These are phyloP conservation scores for Pleurotus tuoliensis DNA, from an alignment of 768 basidiomycete genomes.

Conservation along the genomic window DNA sequence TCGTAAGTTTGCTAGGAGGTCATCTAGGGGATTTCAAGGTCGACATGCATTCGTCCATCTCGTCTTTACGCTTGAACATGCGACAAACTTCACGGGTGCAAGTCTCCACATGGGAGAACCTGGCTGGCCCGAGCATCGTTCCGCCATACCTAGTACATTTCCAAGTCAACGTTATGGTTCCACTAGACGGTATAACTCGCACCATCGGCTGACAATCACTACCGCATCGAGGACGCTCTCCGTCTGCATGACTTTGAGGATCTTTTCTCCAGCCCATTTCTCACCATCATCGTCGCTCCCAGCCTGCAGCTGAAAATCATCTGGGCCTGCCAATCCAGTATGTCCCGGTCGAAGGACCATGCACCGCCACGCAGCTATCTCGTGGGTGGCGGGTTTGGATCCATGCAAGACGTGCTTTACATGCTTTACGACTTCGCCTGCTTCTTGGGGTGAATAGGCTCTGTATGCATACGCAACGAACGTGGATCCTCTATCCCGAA, in stretches of 20 bases:
- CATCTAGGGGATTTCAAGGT: constrained; percentile 59
- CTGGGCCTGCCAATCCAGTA: constrained; percentile 64
- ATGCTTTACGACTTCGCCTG: constrained; percentile 44
- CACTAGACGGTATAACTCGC: constrained; percentile 15
- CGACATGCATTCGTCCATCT: constrained; percentile 57
- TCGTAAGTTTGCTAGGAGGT: constrained; percentile 54
- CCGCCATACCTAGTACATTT: constrained; percentile 64
- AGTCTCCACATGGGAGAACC: constrained; percentile 76
- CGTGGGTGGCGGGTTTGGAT: constrained; percentile 58
- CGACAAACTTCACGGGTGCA: constrained; percentile 74
- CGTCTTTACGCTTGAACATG: constrained; percentile 61
- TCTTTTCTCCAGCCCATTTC: constrained; percentile 59
- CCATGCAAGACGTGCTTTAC: constrained; percentile 56
- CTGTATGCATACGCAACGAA: constrained; percentile 65
- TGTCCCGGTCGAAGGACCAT: constrained; percentile 66
- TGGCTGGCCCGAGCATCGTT: constrained; percentile 68
- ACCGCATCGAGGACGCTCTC: constrained; percentile 73
- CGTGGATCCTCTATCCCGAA: constrained; percentile 69
- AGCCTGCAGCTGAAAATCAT: constrained; percentile 67
- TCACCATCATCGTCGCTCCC: constrained; percentile 78
- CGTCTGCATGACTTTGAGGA: constrained; percentile 66
- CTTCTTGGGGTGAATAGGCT: constrained; percentile 50
- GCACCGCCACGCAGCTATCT: constrained; percentile 77
- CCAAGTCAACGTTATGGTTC: not conserved
- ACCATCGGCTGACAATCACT: constrained; percentile 80